A percentile compares a stretch with the other conserved stretches of the same genome.
These are phyloP conservation scores for Acephala macrosclerotiorum DNA, from an alignment of 2,329 filamentous ascomycete species.

Conservation along the genomic window DNA sequence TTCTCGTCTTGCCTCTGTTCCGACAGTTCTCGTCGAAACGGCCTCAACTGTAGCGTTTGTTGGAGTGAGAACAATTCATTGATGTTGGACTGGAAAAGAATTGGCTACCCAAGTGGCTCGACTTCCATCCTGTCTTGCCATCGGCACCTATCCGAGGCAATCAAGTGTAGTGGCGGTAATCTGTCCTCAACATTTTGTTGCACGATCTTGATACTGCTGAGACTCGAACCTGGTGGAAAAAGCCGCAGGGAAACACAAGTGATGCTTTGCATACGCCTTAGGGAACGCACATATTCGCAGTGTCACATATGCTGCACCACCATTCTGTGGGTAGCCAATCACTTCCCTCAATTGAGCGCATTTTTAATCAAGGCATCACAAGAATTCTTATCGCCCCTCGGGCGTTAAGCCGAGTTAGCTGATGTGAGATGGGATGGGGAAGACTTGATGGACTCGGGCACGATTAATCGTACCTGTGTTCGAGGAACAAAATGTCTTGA, in stretches of 20 bases:
- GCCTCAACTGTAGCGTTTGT: too few relatives aligned
- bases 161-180: not conserved
- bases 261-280: conserved; percentile 6
- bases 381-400: not conserved
- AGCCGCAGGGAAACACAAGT: not conserved
- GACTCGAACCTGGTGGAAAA: not conserved
- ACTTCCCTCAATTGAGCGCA: not conserved
- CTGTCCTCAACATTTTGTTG: not conserved
- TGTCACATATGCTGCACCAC: not conserved
- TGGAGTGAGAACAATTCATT: too few relatives aligned
- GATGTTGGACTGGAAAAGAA: too few relatives aligned
- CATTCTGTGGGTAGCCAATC: conserved; percentile 1
- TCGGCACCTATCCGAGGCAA: not conserved
- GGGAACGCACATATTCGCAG: conserved; percentile 1
- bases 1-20: too few relatives aligned
- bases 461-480: not conserved
- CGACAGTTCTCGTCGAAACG: too few relatives aligned
- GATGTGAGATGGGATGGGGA: not conserved
- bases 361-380: not conserved
- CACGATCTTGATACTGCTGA: conserved; percentile 6
- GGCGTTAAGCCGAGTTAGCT: not conserved
- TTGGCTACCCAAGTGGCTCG: too few relatives aligned
- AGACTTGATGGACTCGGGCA: not conserved
- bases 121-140: too few relatives aligned
- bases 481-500: not conserved